These are phyloP conservation scores for Ramichloridium luteum DNA, from an alignment of 2,329 filamentous ascomycete species.

Conservation along the genomic window DNA sequence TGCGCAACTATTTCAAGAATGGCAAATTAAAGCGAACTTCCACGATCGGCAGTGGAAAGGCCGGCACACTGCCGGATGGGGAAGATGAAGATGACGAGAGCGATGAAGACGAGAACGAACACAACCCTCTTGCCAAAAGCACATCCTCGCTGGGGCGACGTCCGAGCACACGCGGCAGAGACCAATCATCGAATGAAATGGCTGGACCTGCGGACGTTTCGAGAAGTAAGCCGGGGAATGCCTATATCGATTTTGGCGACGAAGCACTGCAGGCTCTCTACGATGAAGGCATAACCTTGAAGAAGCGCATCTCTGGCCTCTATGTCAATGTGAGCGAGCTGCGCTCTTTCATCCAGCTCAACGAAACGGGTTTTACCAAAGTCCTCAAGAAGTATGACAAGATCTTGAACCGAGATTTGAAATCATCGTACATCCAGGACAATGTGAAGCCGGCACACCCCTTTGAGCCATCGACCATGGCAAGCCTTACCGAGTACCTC, in stretches of 20 bases:
- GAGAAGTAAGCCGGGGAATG: slow-evolving; percentile 50
- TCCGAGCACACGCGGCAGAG: slow-evolving; percentile 10
- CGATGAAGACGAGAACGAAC: slow-evolving; percentile 46
- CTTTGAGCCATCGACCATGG: slow-evolving; percentile 63
- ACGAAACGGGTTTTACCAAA: slow-evolving; percentile 92
- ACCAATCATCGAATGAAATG: slow-evolving; percentile 12
- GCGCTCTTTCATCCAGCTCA: slow-evolving; percentile 90
- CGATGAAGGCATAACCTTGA: slow-evolving; percentile 67
- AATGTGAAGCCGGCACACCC: slow-evolving; percentile 69
- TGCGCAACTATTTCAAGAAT: slow-evolving; percentile 35
- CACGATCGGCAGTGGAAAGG: slow-evolving; percentile 25
- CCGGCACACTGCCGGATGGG: slow-evolving; percentile 43
- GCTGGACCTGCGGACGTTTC: slow-evolving; percentile 8
- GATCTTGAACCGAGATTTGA: slow-evolving; percentile 72
- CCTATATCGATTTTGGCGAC: slow-evolving; percentile 68
- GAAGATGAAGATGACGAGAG: slow-evolving; percentile 44
- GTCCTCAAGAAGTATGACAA: slow-evolving; percentile 99
- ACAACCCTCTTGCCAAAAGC: slow-evolving; percentile 30
- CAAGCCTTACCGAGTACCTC: slow-evolving; percentile 59
- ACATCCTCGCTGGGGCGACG: slow-evolving; percentile 17
- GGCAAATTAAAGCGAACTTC: slow-evolving; percentile 34
- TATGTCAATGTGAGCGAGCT: slow-evolving; percentile 92
- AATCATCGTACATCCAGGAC: slow-evolving; percentile 60
- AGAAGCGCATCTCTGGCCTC: slow-evolving; percentile 75
- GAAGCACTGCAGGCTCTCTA: slow-evolving; percentile 58